Evolutionary conservation across 805 yeast species (phyloP).

Genomic region (Candida ovalis): DNA sequence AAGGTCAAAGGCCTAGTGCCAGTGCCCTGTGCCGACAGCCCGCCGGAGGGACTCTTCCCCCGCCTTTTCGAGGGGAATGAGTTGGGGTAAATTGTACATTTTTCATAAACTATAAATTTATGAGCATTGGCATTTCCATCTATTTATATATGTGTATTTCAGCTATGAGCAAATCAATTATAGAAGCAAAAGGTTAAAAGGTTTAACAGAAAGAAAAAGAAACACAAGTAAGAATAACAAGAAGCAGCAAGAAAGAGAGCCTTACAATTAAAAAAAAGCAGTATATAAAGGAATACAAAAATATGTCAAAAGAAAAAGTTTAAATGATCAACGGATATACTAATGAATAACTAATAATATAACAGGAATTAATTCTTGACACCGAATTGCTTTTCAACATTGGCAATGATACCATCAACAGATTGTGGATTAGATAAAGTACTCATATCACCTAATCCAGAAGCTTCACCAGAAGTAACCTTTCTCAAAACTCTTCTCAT

Average conservation of each 20-base stretch:
- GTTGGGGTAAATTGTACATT: background rate
- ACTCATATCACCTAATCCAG: constrained; percentile 86
- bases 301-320: background rate
- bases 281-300: background rate
- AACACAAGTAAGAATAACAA: background rate
- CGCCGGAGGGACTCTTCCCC: too few relatives aligned
- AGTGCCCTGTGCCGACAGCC: too few relatives aligned
- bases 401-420: constrained; percentile 70
- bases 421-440: constrained; percentile 85
- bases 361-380: constrained; percentile 27
- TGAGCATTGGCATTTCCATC: too few relatives aligned
- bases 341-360: background rate
- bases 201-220: background rate
- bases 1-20: background rate
- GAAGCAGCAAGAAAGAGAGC: background rate
- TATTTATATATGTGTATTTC: too few relatives aligned
- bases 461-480: constrained; percentile 87
- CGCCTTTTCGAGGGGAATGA: background rate
- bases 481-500: constrained; percentile 98
- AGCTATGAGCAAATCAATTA: background rate
- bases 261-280: background rate
- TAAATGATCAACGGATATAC: background rate
- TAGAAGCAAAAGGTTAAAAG: background rate
- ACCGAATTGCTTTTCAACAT: constrained; percentile 49
- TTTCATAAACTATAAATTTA: background rate